Evolutionary conservation across 2,329 filamentous ascomycete genomes (phyloP).

Genomic region (Thermothelomyces thermophilus): DNA sequence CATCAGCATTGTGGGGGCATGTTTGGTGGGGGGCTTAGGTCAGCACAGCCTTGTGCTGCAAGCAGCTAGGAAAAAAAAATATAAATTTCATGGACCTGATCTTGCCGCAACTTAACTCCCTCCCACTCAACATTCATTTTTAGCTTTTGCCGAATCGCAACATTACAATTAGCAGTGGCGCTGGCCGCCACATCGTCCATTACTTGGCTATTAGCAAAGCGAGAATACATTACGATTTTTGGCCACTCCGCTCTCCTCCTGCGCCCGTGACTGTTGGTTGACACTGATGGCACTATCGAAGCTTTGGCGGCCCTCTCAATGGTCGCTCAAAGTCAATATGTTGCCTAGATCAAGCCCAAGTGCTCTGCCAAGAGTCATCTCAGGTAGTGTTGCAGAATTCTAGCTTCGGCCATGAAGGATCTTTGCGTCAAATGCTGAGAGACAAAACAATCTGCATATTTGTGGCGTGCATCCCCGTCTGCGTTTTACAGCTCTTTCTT

Average conservation of each 20-base stretch:
- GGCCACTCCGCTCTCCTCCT: neutral
- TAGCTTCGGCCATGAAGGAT: slow-evolving; percentile 67
- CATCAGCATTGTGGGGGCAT: too few species aligned
- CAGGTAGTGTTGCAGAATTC: slow-evolving; percentile 89
- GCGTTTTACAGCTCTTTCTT: slow-evolving; percentile 22
- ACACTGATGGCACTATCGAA: slow-evolving; percentile 72
- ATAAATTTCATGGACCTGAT: slow-evolving; percentile 15
- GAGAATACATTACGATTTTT: slow-evolving; percentile 9
- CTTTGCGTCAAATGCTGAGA: slow-evolving; percentile 87
- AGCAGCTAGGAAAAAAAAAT: slow-evolving; percentile 13
- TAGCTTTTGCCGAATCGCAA: neutral
- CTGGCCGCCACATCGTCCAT: neutral
- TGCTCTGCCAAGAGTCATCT: slow-evolving; percentile 82
- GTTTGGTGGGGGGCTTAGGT: neutral
- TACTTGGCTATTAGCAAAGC: neutral
- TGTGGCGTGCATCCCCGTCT: neutral
- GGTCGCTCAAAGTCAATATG: slow-evolving; percentile 80
- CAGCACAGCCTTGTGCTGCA: slow-evolving; percentile 11
- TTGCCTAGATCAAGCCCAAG: slow-evolving; percentile 70
- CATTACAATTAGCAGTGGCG: neutral
- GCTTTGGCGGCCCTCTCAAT: slow-evolving; percentile 69
- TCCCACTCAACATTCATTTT: neutral
- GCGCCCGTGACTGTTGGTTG: slow-evolving; percentile 1
- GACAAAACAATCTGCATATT: slow-evolving; percentile 40
- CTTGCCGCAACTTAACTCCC: neutral